Evolutionary conservation across 2,329 filamentous ascomycete genomes (phyloP), one percentile per base, ranked within the genome.

Genomic region (Xylaria sp.): DNA sequence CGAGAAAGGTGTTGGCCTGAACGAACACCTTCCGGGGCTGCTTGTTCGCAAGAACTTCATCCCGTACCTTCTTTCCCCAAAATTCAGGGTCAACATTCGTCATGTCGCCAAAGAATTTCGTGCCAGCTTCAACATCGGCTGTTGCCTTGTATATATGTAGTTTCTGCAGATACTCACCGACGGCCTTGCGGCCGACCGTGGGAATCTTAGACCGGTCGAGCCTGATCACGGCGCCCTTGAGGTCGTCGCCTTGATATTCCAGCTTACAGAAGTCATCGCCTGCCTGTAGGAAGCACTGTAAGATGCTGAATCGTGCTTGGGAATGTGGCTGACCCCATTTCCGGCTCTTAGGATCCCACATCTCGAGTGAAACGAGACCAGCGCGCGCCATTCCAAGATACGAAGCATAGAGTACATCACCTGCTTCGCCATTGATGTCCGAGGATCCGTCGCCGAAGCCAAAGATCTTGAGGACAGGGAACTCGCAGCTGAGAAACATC

Each of bases 301-400:
- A 84, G 76, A 98, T 97, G 61, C 91, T 93, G 82, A 94, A 98
- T 12, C 94, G 92, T 25, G 94, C 94, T 81, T 97, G 94, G 82
- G 94, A 97, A 79, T 97, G 94, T 72, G 92, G 88, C 81, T 97
- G 94, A 9, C 94, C 94, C 94, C 94, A 97, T 83, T 97, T 97
- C 73, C 90, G 86, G 75, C 88, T 90, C 83, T 94, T 94, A 6
- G 94, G 94, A 77, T 98, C 94, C 94, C 94, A 98, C 86, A 96
- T 94, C 79, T 98, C 95, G 25, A 98, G 86, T 1, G 94, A 92
- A 6, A 90, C 89, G 54, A 99, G 85, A 69, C 96, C 96, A n/a
- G 94, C 94, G 46, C 94, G 90, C 15, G 96, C 96, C 95, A 99
- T 98, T 74, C 91, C 90, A 10, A 99, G 88, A 80, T 98, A 99